Evolutionary conservation across 331 rosid genomes (phyloP).

Genomic region (Erythrophleum ivorense): DNA sequence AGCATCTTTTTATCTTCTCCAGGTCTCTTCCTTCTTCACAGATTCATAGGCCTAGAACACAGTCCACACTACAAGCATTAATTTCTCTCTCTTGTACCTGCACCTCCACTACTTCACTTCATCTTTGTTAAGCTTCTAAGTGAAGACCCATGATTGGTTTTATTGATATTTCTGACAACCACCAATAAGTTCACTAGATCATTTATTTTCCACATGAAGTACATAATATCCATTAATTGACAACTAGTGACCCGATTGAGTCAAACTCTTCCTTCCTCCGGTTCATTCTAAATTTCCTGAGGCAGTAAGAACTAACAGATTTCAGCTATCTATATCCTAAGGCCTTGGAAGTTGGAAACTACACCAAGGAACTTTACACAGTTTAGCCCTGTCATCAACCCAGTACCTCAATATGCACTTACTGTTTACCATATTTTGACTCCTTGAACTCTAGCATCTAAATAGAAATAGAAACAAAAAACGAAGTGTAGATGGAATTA

Average conservation of each 20-base stretch:
- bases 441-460: neutral
- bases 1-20: too few relatives aligned
- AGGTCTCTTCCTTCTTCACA: neutral
- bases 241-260: neutral
- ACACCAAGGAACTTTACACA: conserved; percentile 10
- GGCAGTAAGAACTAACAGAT: conserved; percentile 4
- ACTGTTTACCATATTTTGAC: neutral
- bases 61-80: neutral
- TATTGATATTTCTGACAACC: neutral
- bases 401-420: neutral
- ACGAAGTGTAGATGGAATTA: neutral
- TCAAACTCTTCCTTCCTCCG: neutral
- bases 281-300: too few relatives aligned
- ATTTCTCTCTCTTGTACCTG: neutral
- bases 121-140: neutral
- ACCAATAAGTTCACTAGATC: neutral
- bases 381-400: conserved; percentile 3
- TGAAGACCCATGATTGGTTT: neutral
- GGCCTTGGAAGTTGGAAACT: conserved; percentile 11
- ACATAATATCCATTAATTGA: too few relatives aligned
- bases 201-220: neutral
- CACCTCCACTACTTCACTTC: neutral
- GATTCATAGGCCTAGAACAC: neutral
- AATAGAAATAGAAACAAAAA: neutral
- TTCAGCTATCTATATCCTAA: neutral